Conservation (phyloP, 2,329 filamentous ascomycete species). For the Pseudogymnoascus sp. region DNA sequence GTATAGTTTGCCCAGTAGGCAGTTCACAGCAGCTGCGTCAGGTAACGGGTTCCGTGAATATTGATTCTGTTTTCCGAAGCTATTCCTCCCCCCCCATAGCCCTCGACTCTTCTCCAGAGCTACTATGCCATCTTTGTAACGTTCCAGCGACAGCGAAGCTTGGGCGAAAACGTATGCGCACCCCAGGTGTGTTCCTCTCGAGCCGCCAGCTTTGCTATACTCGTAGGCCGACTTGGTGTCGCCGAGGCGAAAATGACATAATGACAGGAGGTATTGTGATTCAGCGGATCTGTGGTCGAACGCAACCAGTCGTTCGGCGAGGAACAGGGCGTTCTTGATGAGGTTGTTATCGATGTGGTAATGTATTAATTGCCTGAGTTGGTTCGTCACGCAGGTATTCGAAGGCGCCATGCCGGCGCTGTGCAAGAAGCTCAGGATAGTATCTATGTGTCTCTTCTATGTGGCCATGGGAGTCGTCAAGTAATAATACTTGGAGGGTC, state of each 20-base stretch:
- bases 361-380: slow-evolving; percentile 52
- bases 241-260: slow-evolving; percentile 77
- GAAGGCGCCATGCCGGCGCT: slow-evolving; percentile 24
- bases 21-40: slow-evolving; percentile 77
- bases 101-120: slow-evolving; percentile 75
- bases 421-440: slow-evolving; percentile 7
- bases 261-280: slow-evolving; percentile 71
- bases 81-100: slow-evolving; percentile 69
- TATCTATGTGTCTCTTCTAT: slow-evolving; percentile 7
- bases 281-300: slow-evolving; percentile 78
- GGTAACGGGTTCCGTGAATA: slow-evolving; percentile 66
- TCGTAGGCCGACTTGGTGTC: slow-evolving; percentile 84
- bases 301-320: slow-evolving; percentile 77
- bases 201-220: slow-evolving; percentile 63
- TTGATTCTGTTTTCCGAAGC: slow-evolving; percentile 77
- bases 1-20: slow-evolving; percentile 81
- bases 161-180: slow-evolving; percentile 91
- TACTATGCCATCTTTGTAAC: slow-evolving; percentile 71
- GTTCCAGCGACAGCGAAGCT: slow-evolving; percentile 72
- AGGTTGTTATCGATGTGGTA: slow-evolving; percentile 84
- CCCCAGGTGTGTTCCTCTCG: slow-evolving; percentile 68
- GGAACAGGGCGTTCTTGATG: slow-evolving; percentile 85
- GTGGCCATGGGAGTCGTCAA: slow-evolving; percentile 3
- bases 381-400: slow-evolving; percentile 24
- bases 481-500: slow-evolving; percentile 7